A percentile compares a stretch with the other conserved stretches of the same genome.
These are phyloP conservation scores for Amoebophrya sp. DNA, from an alignment of 169 alveolate species.

Conservation along the genomic window DNA sequence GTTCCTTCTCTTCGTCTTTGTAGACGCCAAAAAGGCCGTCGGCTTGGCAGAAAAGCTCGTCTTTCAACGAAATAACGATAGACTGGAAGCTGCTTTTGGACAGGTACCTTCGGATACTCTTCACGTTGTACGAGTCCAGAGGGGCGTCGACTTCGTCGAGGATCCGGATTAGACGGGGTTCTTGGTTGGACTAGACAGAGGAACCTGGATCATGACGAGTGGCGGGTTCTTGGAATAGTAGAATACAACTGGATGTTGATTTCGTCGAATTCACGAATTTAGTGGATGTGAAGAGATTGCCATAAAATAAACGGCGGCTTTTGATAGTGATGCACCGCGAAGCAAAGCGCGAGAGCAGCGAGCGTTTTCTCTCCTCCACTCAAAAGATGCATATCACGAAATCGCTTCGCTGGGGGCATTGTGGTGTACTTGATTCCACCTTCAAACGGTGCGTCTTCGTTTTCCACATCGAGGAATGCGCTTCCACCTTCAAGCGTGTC, in stretches of 20 bases:
- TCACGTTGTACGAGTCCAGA: slow-evolving; percentile 41
- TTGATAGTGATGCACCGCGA: slow-evolving; percentile 44
- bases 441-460: slow-evolving; percentile 39
- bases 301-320: slow-evolving; percentile 45
- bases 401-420: slow-evolving; percentile 49
- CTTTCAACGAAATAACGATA: slow-evolving; percentile 42
- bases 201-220: not conserved
- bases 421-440: slow-evolving; percentile 47
- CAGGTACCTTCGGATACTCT: slow-evolving; percentile 32
- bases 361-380: slow-evolving; percentile 47
- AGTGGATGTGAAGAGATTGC: no score
- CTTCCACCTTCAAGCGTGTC: not conserved
- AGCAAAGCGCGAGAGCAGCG: slow-evolving; percentile 48
- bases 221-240: slow-evolving; percentile 16
- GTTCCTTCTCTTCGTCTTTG: not conserved
- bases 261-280: no score
- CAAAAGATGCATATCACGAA: slow-evolving; percentile 47
- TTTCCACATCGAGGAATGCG: not conserved
- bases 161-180: not conserved
- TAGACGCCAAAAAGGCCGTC: not conserved
- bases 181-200: not conserved
- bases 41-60: not conserved
- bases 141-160: slow-evolving; percentile 42
- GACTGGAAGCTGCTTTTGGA: slow-evolving; percentile 36
- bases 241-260: no score